Evolutionary conservation across 2,329 filamentous ascomycete species (phyloP).

Genomic region (Colletotrichum sansevieriae): DNA sequence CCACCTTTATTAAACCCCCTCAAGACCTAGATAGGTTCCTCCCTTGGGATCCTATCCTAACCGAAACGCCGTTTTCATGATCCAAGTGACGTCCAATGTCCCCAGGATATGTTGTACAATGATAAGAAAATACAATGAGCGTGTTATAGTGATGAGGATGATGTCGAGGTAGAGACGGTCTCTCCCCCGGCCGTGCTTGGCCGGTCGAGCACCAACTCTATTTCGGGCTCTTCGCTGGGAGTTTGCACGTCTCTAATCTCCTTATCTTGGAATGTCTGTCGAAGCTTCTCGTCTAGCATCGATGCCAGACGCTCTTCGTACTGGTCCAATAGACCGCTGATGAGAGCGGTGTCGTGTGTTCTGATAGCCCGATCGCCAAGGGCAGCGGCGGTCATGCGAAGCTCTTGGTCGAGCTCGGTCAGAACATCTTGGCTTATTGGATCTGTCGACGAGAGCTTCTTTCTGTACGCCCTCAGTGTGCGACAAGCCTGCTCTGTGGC

Average conservation of each 20-base stretch:
- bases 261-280: constrained; percentile 57
- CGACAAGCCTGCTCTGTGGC: constrained; percentile 75
- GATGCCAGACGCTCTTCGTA: constrained; percentile 80
- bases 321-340: constrained; percentile 76
- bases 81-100: constrained; percentile 28
- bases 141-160: constrained; percentile 44
- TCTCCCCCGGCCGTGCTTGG: constrained; percentile 25
- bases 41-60: neutral
- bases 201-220: constrained; percentile 46
- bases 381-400: constrained; percentile 72
- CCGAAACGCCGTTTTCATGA: constrained; percentile 24
- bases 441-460: constrained; percentile 70
- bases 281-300: constrained; percentile 79
- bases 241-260: constrained; percentile 48
- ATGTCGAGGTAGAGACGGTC: constrained; percentile 42
- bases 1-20: constrained; percentile 4
- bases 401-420: constrained; percentile 74
- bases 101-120: constrained; percentile 35
- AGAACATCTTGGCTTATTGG: constrained; percentile 69
- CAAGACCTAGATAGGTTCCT: neutral
- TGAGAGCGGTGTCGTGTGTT: constrained; percentile 69
- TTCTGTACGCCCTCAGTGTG: constrained; percentile 72
- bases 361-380: constrained; percentile 69
- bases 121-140: constrained; percentile 35
- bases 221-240: constrained; percentile 51